Evolutionary conservation across 2,329 filamentous ascomycete genomes (phyloP).

Genomic region (Pestalotiopsis sp.): DNA sequence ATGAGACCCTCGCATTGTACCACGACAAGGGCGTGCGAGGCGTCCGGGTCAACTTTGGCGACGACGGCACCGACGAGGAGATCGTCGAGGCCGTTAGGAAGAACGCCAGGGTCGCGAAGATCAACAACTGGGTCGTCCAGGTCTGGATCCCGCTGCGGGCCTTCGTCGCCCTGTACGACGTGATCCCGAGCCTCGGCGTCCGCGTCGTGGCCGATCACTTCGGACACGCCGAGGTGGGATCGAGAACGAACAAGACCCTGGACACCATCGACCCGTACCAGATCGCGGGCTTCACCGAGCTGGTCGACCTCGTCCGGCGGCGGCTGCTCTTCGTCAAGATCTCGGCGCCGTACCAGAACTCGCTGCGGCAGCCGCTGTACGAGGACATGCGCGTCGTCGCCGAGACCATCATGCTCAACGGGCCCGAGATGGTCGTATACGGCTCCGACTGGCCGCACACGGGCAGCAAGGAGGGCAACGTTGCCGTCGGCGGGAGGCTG

Average conservation of each 20-base stretch:
- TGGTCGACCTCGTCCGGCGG: neutral
- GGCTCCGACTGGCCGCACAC: constrained; percentile 2
- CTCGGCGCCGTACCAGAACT: neutral
- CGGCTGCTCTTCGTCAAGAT: neutral
- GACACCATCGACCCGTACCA: constrained; percentile 1
- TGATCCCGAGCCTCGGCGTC: neutral
- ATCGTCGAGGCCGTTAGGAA: neutral
- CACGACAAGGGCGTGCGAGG: neutral
- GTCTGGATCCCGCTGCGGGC: neutral
- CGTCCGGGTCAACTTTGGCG: neutral
- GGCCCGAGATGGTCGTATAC: neutral
- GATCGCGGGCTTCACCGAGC: neutral
- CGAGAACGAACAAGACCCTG: neutral
- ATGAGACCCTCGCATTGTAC: neutral
- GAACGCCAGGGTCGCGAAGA: neutral
- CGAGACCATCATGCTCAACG: neutral
- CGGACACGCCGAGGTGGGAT: neutral
- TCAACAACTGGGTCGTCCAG: neutral
- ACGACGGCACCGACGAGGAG: neutral
- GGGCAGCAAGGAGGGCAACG: neutral
- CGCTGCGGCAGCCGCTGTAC: neutral
- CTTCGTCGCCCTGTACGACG: neutral
- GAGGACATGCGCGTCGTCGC: neutral
- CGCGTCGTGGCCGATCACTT: neutral
- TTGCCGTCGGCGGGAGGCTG: neutral